Percentiles rank a stretch among this genome's conserved stretches.
These are phyloP conservation scores for Lignosus rhinocerotis DNA, from an alignment of 1,284 basidiomycete species.

Conservation along the genomic window DNA sequence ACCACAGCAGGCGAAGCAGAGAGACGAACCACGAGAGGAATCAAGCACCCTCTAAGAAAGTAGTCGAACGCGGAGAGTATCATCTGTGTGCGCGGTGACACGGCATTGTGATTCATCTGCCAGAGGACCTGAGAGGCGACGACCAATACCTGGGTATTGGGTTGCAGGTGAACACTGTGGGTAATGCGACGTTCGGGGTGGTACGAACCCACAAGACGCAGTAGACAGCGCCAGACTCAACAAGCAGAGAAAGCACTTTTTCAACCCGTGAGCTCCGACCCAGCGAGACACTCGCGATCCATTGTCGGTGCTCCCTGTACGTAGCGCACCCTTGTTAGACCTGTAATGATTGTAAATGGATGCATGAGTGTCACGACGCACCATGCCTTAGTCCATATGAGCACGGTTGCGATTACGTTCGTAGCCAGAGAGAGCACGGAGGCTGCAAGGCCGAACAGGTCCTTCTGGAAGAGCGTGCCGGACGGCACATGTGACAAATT, in stretches of 20 bases:
- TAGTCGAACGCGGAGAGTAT: neutral
- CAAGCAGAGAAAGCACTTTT: neutral
- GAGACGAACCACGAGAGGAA: conserved; percentile 4
- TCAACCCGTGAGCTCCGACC: conserved; percentile 3
- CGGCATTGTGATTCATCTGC: neutral
- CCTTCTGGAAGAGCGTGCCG: neutral
- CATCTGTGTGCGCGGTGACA: neutral
- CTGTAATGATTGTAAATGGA: neutral
- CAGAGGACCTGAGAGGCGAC: conserved; percentile 2
- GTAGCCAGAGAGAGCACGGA: conserved; percentile 1
- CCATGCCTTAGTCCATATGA: conserved; percentile 10
- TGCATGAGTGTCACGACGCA: neutral
- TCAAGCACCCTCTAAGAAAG: conserved; percentile 5
- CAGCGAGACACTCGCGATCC: neutral
- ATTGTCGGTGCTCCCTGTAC: conserved; percentile 5
- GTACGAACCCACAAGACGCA: conserved; percentile 4
- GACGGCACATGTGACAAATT: neutral
- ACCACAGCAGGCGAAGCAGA: neutral
- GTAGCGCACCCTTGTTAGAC: too few relatives aligned
- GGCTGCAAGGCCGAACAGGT: neutral
- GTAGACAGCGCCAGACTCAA: conserved; percentile 7
- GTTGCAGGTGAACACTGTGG: too few relatives aligned
- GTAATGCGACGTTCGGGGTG: neutral
- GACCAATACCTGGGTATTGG: neutral
- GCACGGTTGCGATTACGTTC: conserved; percentile 3